Base-by-base conservation (phyloP, 495 filamentous ascomycete species). In the Aspergillus cavernicola region DNA sequence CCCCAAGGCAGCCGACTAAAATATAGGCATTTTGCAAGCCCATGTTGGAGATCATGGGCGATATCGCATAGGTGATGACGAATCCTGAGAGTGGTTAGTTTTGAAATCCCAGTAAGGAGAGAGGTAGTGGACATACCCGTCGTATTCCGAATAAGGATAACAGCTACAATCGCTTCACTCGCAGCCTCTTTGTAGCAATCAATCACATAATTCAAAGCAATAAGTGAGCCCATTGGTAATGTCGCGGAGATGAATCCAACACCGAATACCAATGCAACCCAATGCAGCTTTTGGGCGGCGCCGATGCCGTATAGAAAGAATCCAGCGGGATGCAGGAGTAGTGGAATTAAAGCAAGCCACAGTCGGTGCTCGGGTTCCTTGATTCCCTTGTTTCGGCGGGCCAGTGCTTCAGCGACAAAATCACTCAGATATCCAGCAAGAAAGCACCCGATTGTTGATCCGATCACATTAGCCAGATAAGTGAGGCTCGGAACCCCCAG, bases 71-170 rank as follows among this genome's bases (percentile, higher is more conserved):
- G 11, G 23, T 16, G 13, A 52, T 28, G 2, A 22, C 49, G 16
- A 52, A 52, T 9, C 49, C 49, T 52, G n/a, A n/a, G 10, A 11
- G 1, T 15, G 4, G 24, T 52, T 42, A 39, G 33, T 42, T 12
- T n/a, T n/a, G n/a, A 24, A 9, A 2, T 8, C 9, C 15, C 8
- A 35, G 1, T 7, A 12, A 22, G 26, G 8, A 31, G 23, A 23
- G 3, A 10, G 26, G n/a, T 1, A 43, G 32, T 11, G 16, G 31
- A 57, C 41, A 2, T 19, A 48, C 67, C 70, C 70, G 82, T 82
- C 9, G 74, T 80, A 55, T 83, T 83, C 1, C 81, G 73, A 36
- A 82, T 69, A 2, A 84, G 48, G 23, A 83, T 84, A 8, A 81
- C 77, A 15, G 79, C 76, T 10, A 80, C 76, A 40, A 82, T 70